Evolutionary conservation across 2,329 filamentous ascomycete species (phyloP), one percentile per base, ranked within the genome.

Genomic region (Balansia obtecta): DNA sequence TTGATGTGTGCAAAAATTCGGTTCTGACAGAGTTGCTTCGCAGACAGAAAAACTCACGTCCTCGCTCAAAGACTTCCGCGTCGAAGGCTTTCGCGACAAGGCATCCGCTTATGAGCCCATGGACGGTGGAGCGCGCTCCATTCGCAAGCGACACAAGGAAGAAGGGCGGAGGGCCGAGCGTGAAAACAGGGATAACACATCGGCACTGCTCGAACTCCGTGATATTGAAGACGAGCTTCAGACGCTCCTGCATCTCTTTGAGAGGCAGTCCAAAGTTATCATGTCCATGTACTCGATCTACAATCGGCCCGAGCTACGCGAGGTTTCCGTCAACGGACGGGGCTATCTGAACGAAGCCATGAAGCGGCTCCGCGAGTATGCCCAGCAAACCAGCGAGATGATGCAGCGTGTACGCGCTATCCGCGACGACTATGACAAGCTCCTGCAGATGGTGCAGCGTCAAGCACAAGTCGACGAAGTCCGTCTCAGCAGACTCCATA

Each of bases 391-490:
- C 0, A 63, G 65, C 2, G 77, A 81, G 48, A 83, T 84, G 80
- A 67, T 75, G 7, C 67, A 72, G 37, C 69, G 78, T n/a, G 78
- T 80, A 1, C 71, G 75, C 12, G 67, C 68, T 3, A 80, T 79
- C 2, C 71, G 80, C 39, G 78, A 76, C 44, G 79, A 82, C 54
- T 83, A 82, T 54, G 79, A 82, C 56, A 82, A 82, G 54, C 70
- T 84, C 5, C 74, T 83, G 12, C 79, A 83, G 61, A 80, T 84
- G 71, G 79, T 81, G 40, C 80, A 83, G 59, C 77, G 80, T 15
- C 79, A 83, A 57, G 79, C 80, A 0, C 80, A 83, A 57, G 78
- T 84, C 2, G 79, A 83, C 57, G 80, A 84, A 60, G 79, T 82
- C 9, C 75, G 79, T 22, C 74, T 81, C 62, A 80, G 79, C 22